Percentiles rank a stretch among this genome's conserved stretches.
These are phyloP conservation scores for Jimgerdemannia lactiflua DNA, from an alignment of 192 early-diverging fungal species.

Conservation along the genomic window DNA sequence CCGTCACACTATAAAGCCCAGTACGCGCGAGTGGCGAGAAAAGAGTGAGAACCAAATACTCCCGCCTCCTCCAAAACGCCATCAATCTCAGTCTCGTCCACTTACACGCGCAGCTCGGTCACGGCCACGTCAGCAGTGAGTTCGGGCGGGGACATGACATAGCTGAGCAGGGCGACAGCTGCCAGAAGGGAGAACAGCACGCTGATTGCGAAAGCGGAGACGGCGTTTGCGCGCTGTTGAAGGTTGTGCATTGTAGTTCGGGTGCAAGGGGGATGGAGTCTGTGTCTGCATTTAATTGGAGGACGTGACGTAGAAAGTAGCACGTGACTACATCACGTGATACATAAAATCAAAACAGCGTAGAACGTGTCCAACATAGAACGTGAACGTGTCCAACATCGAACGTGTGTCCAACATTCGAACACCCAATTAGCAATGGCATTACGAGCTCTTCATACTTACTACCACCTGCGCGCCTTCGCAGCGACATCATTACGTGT, in stretches of 20 bases:
- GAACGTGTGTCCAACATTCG: background rate
- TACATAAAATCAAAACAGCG: background rate
- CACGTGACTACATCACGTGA: background rate
- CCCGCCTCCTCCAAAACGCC: background rate
- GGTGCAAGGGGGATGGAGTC: background rate
- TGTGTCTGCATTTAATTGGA: background rate
- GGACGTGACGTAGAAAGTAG: background rate
- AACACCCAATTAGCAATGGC: background rate
- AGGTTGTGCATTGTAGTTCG: conserved; percentile 24
- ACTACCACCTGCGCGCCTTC: background rate
- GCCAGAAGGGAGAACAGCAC: conserved; percentile 19
- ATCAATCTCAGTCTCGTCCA: background rate
- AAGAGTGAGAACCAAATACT: background rate
- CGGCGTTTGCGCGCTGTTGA: conserved; percentile 23
- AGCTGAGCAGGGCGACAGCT: conserved; percentile 10
- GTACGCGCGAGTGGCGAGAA: background rate
- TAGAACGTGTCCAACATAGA: background rate
- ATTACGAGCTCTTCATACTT: background rate
- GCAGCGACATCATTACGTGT: background rate
- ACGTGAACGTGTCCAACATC: background rate
- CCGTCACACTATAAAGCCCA: conserved; percentile 28
- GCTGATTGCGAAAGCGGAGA: conserved; percentile 21
- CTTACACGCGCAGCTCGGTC: conserved; percentile 21
- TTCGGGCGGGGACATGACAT: conserved; percentile 19
- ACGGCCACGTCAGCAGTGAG: conserved; percentile 11